Conservation (phyloP, 2,329 filamentous ascomycete species). For the Xylaria sp. region DNA sequence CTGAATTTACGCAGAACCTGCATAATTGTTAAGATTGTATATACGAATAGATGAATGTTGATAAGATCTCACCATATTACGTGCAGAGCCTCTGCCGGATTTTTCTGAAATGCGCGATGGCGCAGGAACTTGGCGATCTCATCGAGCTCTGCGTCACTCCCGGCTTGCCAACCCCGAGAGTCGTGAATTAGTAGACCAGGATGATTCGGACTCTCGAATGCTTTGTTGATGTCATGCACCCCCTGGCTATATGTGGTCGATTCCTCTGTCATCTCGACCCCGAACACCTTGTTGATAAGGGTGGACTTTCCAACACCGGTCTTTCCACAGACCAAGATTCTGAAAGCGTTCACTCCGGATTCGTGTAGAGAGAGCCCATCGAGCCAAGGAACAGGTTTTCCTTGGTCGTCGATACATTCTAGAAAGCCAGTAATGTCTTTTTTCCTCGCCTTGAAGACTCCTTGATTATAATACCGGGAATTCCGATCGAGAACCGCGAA, state of each 20-base stretch:
- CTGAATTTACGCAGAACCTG: conserved; percentile 33
- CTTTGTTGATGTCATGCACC: conserved; percentile 30
- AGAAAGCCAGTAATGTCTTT: conserved; percentile 15
- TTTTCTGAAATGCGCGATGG: conserved; percentile 32
- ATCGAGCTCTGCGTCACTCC: conserved; percentile 29
- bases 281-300: conserved; percentile 33
- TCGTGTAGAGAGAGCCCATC: conserved; percentile 24
- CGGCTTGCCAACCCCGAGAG: conserved; percentile 33
- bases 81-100: conserved; percentile 30
- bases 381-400: conserved; percentile 21
- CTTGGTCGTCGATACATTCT: conserved; percentile 33
- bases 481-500: conserved; percentile 25
- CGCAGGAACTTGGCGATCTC: conserved; percentile 31
- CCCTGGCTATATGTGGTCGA: conserved; percentile 31
- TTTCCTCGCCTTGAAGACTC: conserved; percentile 28
- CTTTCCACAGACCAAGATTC: conserved; percentile 33
- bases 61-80: conserved; percentile 27
- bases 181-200: conserved; percentile 32
- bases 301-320: conserved; percentile 32
- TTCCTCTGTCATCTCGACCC: conserved; percentile 34
- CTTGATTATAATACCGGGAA: conserved; percentile 27
- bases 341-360: conserved; percentile 26
- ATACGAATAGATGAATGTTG: background rate
- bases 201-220: conserved; percentile 27
- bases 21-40: background rate